phyloP scores from a whole-genome alignment of 2,329 filamentous ascomycete species.

The Botrytis cinerea region DNA sequence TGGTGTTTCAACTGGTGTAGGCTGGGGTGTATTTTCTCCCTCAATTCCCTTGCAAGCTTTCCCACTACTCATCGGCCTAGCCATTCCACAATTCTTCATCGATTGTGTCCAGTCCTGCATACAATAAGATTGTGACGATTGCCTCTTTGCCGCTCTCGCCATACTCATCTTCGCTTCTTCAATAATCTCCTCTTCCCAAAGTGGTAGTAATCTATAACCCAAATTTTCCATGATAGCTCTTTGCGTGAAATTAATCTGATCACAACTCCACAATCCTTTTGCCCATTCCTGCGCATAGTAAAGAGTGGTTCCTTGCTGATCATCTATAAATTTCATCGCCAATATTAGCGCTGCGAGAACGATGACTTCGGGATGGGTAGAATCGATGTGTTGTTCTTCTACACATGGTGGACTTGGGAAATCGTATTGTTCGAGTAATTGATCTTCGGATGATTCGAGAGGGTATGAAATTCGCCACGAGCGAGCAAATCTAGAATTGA shows the following conservation, averaged over 20 bases:
- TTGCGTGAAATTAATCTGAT: slow-evolving; percentile 66
- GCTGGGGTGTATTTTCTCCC: slow-evolving; percentile 16
- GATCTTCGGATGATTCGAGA: slow-evolving; percentile 41
- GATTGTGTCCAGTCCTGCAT: slow-evolving; percentile 10
- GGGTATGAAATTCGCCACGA: slow-evolving; percentile 63
- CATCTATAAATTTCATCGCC: slow-evolving; percentile 66
- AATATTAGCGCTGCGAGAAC: slow-evolving; percentile 63
- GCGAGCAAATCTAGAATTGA: slow-evolving; percentile 62
- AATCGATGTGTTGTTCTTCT: slow-evolving; percentile 56
- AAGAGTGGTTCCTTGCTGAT: slow-evolving; percentile 55
- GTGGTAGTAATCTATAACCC: slow-evolving; percentile 62
- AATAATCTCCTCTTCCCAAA: slow-evolving; percentile 58
- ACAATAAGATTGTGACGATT: slow-evolving; percentile 20
- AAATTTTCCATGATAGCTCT: slow-evolving; percentile 65
- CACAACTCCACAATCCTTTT: slow-evolving; percentile 56
- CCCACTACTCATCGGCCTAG: slow-evolving; percentile 4
- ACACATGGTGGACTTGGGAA: slow-evolving; percentile 22
- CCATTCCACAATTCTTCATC: slow-evolving; percentile 4
- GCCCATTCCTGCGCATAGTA: slow-evolving; percentile 59
- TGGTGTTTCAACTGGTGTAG: slow-evolving; percentile 18
- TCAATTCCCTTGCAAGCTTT: slow-evolving; percentile 18
- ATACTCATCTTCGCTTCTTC: slow-evolving; percentile 63
- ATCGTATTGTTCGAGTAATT: slow-evolving; percentile 41
- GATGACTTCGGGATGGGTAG: slow-evolving; percentile 62
- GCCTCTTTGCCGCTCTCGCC: slow-evolving; percentile 53